Conservation (phyloP, 2,329 filamentous ascomycete genomes). For the Sporothrix sp. region DNA sequence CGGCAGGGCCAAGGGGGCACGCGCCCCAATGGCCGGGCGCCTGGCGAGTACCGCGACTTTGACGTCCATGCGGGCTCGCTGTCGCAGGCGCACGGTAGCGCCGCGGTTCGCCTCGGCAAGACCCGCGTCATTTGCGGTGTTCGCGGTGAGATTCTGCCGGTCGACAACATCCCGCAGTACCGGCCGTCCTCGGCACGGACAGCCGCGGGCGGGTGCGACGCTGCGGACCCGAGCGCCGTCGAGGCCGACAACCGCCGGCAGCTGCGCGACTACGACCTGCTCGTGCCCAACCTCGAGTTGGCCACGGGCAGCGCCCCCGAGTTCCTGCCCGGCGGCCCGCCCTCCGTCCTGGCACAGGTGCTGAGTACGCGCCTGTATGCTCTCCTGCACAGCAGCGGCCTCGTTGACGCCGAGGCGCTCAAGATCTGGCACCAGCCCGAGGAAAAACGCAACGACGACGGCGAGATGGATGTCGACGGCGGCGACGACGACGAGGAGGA, state of each 20-base stretch:
- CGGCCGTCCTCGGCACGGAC: conserved; percentile 30
- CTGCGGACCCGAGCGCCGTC: not conserved
- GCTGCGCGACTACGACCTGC: conserved; percentile 55
- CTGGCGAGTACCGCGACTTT: conserved; percentile 59
- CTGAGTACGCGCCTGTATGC: conserved; percentile 72
- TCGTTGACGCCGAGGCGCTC: conserved; percentile 59
- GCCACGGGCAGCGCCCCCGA: conserved; percentile 82
- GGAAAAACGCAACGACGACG: conserved; percentile 25
- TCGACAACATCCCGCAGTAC: conserved; percentile 62
- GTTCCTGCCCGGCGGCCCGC: conserved; percentile 76
- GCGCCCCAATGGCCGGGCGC: conserved; percentile 72
- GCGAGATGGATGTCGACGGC: conserved; percentile 19
- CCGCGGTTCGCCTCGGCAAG: conserved; percentile 78
- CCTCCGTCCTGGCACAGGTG: conserved; percentile 69
- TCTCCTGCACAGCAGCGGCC: conserved; percentile 59
- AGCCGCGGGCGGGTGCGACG: not conserved
- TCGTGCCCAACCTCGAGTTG: conserved; percentile 90
- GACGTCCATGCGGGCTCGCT: conserved; percentile 74
- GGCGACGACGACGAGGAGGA: conserved; percentile 16
- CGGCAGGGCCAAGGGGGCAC: conserved; percentile 35
- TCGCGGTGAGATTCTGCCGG: conserved; percentile 71
- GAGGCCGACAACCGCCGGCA: conserved; percentile 30
- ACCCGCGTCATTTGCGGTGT: conserved; percentile 94
- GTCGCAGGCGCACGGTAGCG: conserved; percentile 81
- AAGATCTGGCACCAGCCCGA: conserved; percentile 60